Evolutionary conservation across 2,329 filamentous ascomycete species (phyloP).

Genomic region (Zarea fungicola): DNA sequence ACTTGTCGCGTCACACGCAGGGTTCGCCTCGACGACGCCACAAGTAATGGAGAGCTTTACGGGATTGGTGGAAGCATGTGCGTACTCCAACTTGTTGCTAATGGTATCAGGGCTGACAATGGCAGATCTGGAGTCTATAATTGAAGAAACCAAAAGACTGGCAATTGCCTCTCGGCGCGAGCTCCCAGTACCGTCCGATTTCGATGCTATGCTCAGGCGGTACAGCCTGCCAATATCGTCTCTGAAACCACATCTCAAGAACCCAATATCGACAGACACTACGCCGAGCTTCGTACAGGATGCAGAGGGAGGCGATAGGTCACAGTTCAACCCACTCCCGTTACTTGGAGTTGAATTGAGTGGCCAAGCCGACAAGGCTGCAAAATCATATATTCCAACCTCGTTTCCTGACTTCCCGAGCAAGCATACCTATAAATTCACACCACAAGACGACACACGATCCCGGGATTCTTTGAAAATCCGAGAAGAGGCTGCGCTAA

Average conservation of each 20-base stretch:
- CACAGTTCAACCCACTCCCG: conserved; percentile 36
- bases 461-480: conserved; percentile 51
- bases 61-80: conserved; percentile 52
- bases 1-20: conserved; percentile 51
- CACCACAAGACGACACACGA: conserved; percentile 44
- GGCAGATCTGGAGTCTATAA: conserved; percentile 47
- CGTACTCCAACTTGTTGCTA: conserved; percentile 19
- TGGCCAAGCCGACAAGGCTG: conserved; percentile 51
- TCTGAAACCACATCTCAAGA: conserved; percentile 52
- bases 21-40: conserved; percentile 49
- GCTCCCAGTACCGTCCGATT: conserved; percentile 52
- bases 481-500: conserved; percentile 53
- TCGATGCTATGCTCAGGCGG: conserved; percentile 45
- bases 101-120: neutral
- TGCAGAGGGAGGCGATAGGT: conserved; percentile 26
- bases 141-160: conserved; percentile 42
- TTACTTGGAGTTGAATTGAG: conserved; percentile 52
- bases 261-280: conserved; percentile 37
- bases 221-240: conserved; percentile 48
- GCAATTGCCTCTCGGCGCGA: conserved; percentile 46
- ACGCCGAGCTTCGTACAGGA: conserved; percentile 31
- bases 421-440: conserved; percentile 59
- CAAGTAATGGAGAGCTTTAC: conserved; percentile 57
- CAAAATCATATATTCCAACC: conserved; percentile 51
- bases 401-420: conserved; percentile 59